Evolutionary conservation across 345 rosid genomes (phyloP), one percentile per base, ranked within the genome.

Genomic region (Populus simonii): DNA sequence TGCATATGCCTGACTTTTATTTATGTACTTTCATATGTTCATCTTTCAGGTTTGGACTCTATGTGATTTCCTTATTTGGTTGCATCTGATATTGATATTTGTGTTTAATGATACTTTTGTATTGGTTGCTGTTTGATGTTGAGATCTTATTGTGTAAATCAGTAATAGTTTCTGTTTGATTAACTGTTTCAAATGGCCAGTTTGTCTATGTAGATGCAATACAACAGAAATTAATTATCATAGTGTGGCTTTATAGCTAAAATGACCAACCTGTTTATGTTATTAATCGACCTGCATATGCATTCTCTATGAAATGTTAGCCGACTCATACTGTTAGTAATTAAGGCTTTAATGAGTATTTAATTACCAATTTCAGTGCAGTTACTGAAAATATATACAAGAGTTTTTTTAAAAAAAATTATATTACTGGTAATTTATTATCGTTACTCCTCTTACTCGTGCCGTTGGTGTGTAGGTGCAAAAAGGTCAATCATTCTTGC

Each of bases 1-100:
- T 76, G 88, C 49, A 33, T 90, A 66, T 90, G 92, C 89, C 84
- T 93, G 80, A 91, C 96, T 38, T 72, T 92, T 88, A 91, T 89
- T 70, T 92, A 94, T 86, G 83, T 94, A 59, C 89, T 96, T 81
- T 87, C 99, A 20, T 96, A 96, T 84, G 79, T 93, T 77, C 98
- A 96, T 83, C 90, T 92, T 81, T 91, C 99, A 61, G 98, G 98
- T 93, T 84, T 74, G 49, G 45, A 70, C 41, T 74, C 76, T 65
- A 41, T 74, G 27, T 53, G 51, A 69, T 78, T 31, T 73, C 80
- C 62, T 74, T 84, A 62, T 65, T 66, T 29, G 57, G 31, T 66
- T 81, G 76, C 72, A 17, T 25, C 7, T 57, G 39, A 49, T 43
- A 11, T 63, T 74, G 35, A 65, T 25, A 62, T 38, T 38, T 69